Evolutionary conservation across 2,329 filamentous ascomycete genomes (phyloP).

Genomic region (Xylaria sp.): DNA sequence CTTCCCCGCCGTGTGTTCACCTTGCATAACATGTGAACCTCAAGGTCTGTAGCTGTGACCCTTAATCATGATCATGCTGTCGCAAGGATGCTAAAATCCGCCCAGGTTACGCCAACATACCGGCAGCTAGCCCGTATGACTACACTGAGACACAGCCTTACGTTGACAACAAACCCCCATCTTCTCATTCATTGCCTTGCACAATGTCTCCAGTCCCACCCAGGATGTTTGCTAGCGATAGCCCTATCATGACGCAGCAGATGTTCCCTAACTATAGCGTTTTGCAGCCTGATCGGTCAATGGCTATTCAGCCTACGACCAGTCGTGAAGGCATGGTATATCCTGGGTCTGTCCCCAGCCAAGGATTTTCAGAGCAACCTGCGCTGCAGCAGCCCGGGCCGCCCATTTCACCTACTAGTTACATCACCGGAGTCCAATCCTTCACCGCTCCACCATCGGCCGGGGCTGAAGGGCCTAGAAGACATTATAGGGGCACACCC

Average conservation of each 20-base stretch:
- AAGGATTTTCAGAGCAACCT: conserved; percentile 35
- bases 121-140: conserved; percentile 35
- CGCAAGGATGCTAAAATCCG: conserved; percentile 33
- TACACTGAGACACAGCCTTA: conserved; percentile 35
- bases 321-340: conserved; percentile 51
- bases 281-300: conserved; percentile 44
- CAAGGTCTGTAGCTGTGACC: conserved; percentile 41
- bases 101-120: conserved; percentile 38
- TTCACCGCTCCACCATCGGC: conserved; percentile 28
- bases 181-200: conserved; percentile 33
- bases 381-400: conserved; percentile 34
- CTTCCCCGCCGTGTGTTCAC: conserved; percentile 44
- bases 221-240: conserved; percentile 41
- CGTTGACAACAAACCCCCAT: conserved; percentile 34
- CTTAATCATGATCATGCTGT: conserved; percentile 10
- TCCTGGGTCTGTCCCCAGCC: conserved; percentile 35
- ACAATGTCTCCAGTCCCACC: conserved; percentile 37
- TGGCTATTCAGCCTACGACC: conserved; percentile 40
- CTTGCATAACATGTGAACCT: conserved; percentile 44
- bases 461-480: conserved; percentile 16
- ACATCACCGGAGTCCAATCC: conserved; percentile 28
- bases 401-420: conserved; percentile 31
- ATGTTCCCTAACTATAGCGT: conserved; percentile 46
- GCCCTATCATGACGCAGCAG: conserved; percentile 35
- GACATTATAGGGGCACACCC: conserved; percentile 30